Evolutionary conservation across 768 basidiomycete species (phyloP).

Genomic region (Amanita brunnescens): DNA sequence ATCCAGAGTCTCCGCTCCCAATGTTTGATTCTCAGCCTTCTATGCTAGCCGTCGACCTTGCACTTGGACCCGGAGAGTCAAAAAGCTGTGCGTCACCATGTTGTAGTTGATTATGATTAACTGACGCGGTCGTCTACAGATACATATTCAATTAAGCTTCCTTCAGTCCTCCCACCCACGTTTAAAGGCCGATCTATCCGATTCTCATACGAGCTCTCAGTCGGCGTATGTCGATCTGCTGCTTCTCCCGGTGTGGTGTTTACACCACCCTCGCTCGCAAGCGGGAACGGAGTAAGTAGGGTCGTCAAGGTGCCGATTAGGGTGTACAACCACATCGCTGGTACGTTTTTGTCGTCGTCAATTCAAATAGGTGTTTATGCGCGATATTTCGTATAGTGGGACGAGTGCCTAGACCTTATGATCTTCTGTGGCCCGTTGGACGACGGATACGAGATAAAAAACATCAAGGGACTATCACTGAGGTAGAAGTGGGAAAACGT

Average conservation of each 20-base stretch:
- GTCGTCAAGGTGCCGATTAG: constrained; percentile 90
- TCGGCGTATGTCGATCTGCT: constrained; percentile 74
- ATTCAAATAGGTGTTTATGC: constrained; percentile 1
- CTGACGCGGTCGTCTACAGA: constrained; percentile 35
- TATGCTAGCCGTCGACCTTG: constrained; percentile 85
- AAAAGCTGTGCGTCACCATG: constrained; percentile 57
- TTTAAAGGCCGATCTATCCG: constrained; percentile 76
- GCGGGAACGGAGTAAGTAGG: constrained; percentile 49
- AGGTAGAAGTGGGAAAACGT: not conserved
- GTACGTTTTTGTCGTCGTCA: constrained; percentile 28
- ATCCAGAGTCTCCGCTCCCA: constrained; percentile 62
- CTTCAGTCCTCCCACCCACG: constrained; percentile 80
- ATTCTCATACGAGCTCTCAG: constrained; percentile 86
- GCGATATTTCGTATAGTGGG: constrained; percentile 37
- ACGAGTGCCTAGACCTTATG: constrained; percentile 56
- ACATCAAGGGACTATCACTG: not conserved
- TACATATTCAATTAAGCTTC: constrained; percentile 69
- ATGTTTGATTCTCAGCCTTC: constrained; percentile 80
- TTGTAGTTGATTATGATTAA: constrained; percentile 2
- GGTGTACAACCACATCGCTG: constrained; percentile 79
- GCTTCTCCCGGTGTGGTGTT: constrained; percentile 10
- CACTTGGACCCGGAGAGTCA: constrained; percentile 75
- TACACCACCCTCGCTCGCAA: constrained; percentile 12
- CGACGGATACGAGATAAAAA: constrained; percentile 2
- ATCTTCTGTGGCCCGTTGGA: constrained; percentile 72